Conservation (phyloP, 2,329 filamentous ascomycete species). For the Incumbomyces delicatus region DNA sequence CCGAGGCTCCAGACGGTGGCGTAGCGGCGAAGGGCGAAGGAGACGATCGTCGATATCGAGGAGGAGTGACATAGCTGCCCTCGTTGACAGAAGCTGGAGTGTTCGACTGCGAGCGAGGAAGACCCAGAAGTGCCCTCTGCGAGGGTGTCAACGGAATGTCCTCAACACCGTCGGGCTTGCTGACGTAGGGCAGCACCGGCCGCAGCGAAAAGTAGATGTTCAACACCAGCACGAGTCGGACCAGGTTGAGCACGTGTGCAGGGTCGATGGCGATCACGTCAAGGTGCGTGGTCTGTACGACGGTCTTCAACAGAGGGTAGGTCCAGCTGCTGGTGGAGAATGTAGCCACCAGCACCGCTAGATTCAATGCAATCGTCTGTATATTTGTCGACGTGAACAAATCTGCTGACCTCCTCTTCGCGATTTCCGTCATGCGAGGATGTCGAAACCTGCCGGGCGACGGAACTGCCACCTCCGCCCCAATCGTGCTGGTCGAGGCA, state of each 20-base stretch:
- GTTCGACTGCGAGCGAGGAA: slow-evolving; percentile 58
- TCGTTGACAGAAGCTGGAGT: slow-evolving; percentile 45
- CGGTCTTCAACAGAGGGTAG: slow-evolving; percentile 22
- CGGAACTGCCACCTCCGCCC: slow-evolving; percentile 12
- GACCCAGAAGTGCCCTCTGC: slow-evolving; percentile 74
- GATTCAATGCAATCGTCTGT: slow-evolving; percentile 59
- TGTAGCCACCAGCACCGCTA: slow-evolving; percentile 42
- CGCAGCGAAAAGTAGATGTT: slow-evolving; percentile 64
- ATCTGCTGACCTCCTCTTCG: slow-evolving; percentile 64
- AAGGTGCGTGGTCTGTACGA: slow-evolving; percentile 25
- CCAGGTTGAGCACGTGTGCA: slow-evolving; percentile 40
- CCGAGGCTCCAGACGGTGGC: slow-evolving; percentile 27
- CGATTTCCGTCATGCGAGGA: slow-evolving; percentile 79
- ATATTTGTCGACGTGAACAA: slow-evolving; percentile 73
- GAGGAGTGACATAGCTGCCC: slow-evolving; percentile 72
- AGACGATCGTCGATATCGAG: slow-evolving; percentile 60
- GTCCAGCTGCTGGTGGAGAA: slow-evolving; percentile 30
- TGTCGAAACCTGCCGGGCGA: slow-evolving; percentile 78
- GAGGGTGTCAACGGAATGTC: slow-evolving; percentile 88
- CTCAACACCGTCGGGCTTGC: slow-evolving; percentile 63
- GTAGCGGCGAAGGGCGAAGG: slow-evolving; percentile 35
- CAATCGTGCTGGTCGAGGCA: not conserved
- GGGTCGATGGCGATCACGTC: slow-evolving; percentile 28
- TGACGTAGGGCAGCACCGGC: slow-evolving; percentile 51
- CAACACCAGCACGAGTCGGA: slow-evolving; percentile 54